These are phyloP conservation scores for Moesziomyces sp. DNA, from an alignment of 1,284 basidiomycete species.

Conservation along the genomic window DNA sequence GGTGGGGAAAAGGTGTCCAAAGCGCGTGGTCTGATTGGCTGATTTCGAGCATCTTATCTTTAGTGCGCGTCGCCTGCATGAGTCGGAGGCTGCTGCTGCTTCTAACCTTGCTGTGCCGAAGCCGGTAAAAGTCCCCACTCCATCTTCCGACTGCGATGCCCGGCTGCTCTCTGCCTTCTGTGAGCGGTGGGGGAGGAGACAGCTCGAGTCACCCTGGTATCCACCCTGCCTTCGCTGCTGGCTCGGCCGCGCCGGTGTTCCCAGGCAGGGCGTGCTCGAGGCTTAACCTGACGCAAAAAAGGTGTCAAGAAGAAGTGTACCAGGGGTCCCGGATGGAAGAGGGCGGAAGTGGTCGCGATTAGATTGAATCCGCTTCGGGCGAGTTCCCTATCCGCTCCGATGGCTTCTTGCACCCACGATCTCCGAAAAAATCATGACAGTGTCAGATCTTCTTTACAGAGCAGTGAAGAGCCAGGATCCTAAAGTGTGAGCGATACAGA, in stretches of 20 bases:
- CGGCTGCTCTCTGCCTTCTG: neutral
- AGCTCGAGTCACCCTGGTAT: neutral
- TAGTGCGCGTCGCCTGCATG: neutral
- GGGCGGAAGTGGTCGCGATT: slow-evolving; percentile 13
- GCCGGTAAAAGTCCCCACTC: neutral
- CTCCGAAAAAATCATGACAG: neutral
- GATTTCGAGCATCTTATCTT: slow-evolving; percentile 8
- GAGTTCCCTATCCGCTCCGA: slow-evolving; percentile 45
- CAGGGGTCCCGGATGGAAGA: neutral
- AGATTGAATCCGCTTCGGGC: slow-evolving; percentile 27
- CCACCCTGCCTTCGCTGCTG: slow-evolving; percentile 7
- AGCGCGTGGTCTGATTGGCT: slow-evolving; percentile 25
- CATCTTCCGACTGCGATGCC: neutral
- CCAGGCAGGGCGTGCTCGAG: too few relatives aligned
- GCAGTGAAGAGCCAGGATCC: too few relatives aligned
- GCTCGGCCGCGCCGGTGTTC: neutral
- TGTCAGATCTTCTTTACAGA: too few relatives aligned
- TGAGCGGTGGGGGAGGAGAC: neutral
- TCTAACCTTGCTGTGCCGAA: neutral
- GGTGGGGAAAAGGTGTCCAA: slow-evolving; percentile 4
- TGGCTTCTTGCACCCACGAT: neutral
- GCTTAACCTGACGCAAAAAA: slow-evolving; percentile 32
- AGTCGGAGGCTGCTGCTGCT: neutral
- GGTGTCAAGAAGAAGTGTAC: slow-evolving; percentile 6
- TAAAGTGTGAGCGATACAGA: too few relatives aligned